Evolutionary conservation across 257 asterid species (phyloP), one percentile per base, ranked within the genome.

Genomic region (Scutellaria galericulata): DNA sequence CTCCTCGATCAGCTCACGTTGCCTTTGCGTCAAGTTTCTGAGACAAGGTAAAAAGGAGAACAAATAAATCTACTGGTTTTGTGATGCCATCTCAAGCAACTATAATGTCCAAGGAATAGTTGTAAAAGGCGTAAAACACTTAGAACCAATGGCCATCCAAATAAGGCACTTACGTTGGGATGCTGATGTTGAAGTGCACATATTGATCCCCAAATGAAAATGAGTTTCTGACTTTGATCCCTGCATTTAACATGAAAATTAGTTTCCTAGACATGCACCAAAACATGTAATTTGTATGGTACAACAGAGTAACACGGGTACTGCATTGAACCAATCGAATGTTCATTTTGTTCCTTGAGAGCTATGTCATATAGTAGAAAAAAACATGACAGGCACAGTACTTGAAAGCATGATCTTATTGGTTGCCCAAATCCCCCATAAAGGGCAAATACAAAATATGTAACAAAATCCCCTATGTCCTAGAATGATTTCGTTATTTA

Each of bases 171-270:
- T 88, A 90, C 98, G 86, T 63, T 27, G 98, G 98, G 61, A 90
- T 90, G 86, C 84, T 84, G 88, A 93, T 85, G 20, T 78, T 93
- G 86, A 90, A 90, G 88, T 93, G 97, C 66, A 93, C 96, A 69
- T 80, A 93, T 73, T 93, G 87, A 73, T 93, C 96, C 65, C 98
- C 98, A 4, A 89, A 89, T 52, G 96, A 73, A 44, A 47, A 85
- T 0, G 97, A 83, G 65, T 80, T 83, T 77, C 91, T 84, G 64
- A 83, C 83, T 81, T 83, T 90, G 55, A 93, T 87, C 56, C 98
- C 96, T 93, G 89, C 75, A 81, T 13, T 64, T 14, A 57, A 61
- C 35, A 82, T 64, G 60, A 46, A 12, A 61, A 14, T 42, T 50
- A 53, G 6, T 57, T 35, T 67, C 56, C 73, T 18, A 7, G 15